Conservation (phyloP, 345 rosid species). For the Lagerstroemia speciosa region DNA sequence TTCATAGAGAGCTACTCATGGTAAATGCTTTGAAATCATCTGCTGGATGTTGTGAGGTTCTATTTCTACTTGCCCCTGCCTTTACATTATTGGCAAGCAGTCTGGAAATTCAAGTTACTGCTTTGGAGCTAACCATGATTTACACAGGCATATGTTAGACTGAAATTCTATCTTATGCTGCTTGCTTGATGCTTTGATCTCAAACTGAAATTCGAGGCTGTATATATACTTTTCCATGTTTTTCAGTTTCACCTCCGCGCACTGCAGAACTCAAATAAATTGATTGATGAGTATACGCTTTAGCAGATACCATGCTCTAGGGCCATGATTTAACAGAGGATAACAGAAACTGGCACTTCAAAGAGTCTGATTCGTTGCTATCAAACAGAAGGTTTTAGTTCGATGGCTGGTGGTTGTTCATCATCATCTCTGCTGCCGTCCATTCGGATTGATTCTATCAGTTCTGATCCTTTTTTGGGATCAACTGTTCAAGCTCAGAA, state of each 20-base stretch:
- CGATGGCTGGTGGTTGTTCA: slow-evolving; percentile 19
- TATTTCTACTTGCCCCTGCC: neutral
- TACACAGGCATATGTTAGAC: neutral
- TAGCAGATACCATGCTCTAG: neutral
- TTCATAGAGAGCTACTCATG: neutral
- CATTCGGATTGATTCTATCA: slow-evolving; percentile 26
- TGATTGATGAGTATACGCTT: neutral
- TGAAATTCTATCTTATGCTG: neutral
- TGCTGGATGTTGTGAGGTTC: neutral
- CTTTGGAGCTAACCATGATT: no score
- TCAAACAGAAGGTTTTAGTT: slow-evolving; percentile 22
- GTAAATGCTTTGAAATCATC: neutral
- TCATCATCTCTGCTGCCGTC: slow-evolving; percentile 29
- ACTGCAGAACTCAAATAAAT: neutral
- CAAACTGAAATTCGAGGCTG: neutral
- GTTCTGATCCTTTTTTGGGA: slow-evolving; percentile 14
- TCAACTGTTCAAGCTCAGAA: slow-evolving; percentile 13
- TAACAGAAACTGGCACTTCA: neutral
- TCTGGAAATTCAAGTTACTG: neutral
- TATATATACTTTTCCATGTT: neutral
- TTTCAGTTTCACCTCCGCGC: neutral
- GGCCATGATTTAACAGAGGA: neutral
- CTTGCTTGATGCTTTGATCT: neutral
- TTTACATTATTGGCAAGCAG: neutral
- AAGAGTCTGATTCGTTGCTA: neutral